These are phyloP conservation scores for Hyaloperonospora brassicae DNA, from an alignment of 352 stramenopile species.

Conservation along the genomic window DNA sequence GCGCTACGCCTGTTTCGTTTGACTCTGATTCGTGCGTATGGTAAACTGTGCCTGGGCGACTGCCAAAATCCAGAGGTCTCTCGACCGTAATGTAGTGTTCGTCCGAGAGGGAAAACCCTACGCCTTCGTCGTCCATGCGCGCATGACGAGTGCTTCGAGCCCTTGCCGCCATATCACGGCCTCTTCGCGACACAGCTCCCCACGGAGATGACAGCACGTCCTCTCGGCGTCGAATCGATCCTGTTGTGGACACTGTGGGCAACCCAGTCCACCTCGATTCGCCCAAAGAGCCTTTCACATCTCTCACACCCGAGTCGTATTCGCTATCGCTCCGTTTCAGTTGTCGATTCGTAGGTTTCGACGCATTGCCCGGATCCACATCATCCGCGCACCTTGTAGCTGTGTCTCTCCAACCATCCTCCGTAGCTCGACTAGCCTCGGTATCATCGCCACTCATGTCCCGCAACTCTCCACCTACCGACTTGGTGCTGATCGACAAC, in stretches of 20 bases:
- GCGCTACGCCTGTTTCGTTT: constrained; percentile 12
- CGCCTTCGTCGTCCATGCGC: constrained; percentile 25
- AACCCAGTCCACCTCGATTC: constrained; percentile 30
- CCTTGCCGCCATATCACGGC: constrained; percentile 20
- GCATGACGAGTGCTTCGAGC: constrained; percentile 34
- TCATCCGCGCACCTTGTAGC: constrained; percentile 9
- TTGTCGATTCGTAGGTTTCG: constrained; percentile 15
- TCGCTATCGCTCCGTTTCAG: constrained; percentile 6
- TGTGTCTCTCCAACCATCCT: constrained; percentile 10
- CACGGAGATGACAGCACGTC: constrained; percentile 43
- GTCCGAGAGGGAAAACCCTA: constrained; percentile 47
- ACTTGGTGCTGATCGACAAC: constrained; percentile 22
- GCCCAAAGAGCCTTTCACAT: constrained; percentile 23
- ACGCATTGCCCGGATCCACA: constrained; percentile 12
- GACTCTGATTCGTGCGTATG: constrained; percentile 17
- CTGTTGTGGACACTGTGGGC: constrained; percentile 32
- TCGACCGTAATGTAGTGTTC: constrained; percentile 68
- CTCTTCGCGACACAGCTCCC: constrained; percentile 16
- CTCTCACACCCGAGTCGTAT: constrained; percentile 7
- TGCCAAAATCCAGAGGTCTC: constrained; percentile 27
- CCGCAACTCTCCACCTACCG: constrained; percentile 12
- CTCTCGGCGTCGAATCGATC: constrained; percentile 32
- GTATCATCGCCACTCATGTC: constrained; percentile 18
- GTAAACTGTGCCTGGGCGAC: constrained; percentile 4
- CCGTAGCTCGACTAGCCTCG: constrained; percentile 18